Conservation (phyloP, 805 yeast species). For the Pichia kluyveri region DNA sequence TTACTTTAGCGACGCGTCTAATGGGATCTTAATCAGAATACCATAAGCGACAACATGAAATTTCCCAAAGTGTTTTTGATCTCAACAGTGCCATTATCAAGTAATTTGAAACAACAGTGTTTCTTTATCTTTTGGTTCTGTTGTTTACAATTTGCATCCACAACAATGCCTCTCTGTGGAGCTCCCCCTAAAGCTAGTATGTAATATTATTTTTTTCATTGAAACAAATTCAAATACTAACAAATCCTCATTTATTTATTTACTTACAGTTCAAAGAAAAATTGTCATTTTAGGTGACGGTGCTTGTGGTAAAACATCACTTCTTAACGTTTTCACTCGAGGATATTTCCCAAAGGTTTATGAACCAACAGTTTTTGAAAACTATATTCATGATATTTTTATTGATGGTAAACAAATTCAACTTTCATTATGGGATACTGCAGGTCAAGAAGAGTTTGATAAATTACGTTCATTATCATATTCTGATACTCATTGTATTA, state of each 20-base stretch:
- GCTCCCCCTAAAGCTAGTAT: slow-evolving; percentile 34
- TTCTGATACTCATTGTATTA: slow-evolving; percentile 93
- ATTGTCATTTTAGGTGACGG: slow-evolving; percentile 95
- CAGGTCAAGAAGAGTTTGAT: slow-evolving; percentile 98
- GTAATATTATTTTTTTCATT: not conserved
- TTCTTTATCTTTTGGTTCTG: too few species aligned
- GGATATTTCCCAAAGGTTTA: slow-evolving; percentile 98
- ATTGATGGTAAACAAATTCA: slow-evolving; percentile 91
- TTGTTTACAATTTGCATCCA: too few species aligned
- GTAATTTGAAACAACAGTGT: too few species aligned
- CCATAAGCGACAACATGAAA: too few species aligned
- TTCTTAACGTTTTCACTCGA: slow-evolving; percentile 88
- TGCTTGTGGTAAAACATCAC: slow-evolving; percentile 96
- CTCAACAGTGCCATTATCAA: too few species aligned
- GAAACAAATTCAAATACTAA: not conserved
- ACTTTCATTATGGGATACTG: slow-evolving; percentile 95
- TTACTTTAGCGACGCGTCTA: too few species aligned
- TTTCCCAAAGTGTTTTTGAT: too few species aligned
- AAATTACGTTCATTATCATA: slow-evolving; percentile 86
- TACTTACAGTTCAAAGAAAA: slow-evolving; percentile 62
- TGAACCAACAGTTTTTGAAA: slow-evolving; percentile 96
- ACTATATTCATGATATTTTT: slow-evolving; percentile 93
- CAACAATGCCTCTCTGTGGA: slow-evolving; percentile 36
- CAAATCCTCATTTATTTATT: not conserved
- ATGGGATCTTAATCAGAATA: too few species aligned